These are phyloP conservation scores for Acacia crassicarpa DNA, from an alignment of 306 rosid genomes.

Conservation along the genomic window DNA sequence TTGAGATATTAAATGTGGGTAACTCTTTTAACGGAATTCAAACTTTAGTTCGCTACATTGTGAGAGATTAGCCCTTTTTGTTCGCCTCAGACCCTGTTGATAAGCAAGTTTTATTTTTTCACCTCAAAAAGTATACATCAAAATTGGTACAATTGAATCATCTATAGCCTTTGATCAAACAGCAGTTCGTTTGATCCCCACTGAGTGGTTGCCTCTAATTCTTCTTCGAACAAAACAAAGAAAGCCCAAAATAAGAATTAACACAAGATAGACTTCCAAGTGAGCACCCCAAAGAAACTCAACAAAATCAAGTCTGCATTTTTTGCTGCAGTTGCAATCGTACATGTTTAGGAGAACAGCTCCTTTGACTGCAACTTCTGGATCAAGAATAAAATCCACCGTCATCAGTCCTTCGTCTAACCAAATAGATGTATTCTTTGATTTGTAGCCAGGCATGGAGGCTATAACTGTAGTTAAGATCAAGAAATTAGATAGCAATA, in stretches of 20 bases:
- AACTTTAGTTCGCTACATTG: too few relatives aligned
- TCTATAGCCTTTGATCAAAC: constrained; percentile 36
- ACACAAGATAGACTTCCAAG: constrained; percentile 51
- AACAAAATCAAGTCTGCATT: constrained; percentile 38
- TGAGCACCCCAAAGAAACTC: constrained; percentile 51
- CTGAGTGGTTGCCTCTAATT: constrained; percentile 34
- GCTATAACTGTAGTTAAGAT: constrained; percentile 66
- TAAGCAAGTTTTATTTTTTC: not conserved
- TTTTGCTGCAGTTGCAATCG: constrained; percentile 55
- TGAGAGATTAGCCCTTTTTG: too few relatives aligned
- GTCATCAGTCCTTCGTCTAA: constrained; percentile 65
- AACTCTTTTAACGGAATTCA: too few relatives aligned
- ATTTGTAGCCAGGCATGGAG: constrained; percentile 66
- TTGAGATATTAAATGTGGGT: too few relatives aligned
- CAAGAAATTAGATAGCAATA: constrained; percentile 26
- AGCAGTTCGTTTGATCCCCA: constrained; percentile 47
- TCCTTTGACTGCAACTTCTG: constrained; percentile 45
- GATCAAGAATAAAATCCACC: constrained; percentile 85
- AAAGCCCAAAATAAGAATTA: constrained; percentile 57
- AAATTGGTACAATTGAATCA: constrained; percentile 12
- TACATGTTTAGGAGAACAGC: constrained; percentile 40
- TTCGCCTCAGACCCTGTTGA: too few relatives aligned
- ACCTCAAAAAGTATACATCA: constrained; percentile 36
- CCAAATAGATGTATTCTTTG: constrained; percentile 76
- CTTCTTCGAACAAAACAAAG: constrained; percentile 58